A percentile compares a stretch with the other conserved stretches of the same genome.
Evolutionary conservation across 768 basidiomycete genomes (phyloP).

Genomic region (Collybiopsis confluens): DNA sequence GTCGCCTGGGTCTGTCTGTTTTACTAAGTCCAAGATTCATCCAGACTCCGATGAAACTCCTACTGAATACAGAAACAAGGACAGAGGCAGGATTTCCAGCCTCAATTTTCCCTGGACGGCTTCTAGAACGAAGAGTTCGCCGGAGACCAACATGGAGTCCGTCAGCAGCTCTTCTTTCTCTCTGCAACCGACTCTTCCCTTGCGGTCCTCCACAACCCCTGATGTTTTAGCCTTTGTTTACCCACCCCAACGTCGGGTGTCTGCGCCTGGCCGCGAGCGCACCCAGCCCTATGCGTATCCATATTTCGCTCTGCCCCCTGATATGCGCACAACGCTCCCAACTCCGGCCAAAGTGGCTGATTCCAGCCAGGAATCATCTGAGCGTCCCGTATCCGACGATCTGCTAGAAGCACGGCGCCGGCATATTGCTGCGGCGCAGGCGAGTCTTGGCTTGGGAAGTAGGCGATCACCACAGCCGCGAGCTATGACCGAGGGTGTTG

Average conservation of each 20-base stretch:
- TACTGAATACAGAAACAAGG: background rate
- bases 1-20: background rate
- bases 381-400: background rate
- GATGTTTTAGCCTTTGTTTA: constrained; percentile 9
- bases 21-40: background rate
- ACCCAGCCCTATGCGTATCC: constrained; percentile 35
- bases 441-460: constrained; percentile 9
- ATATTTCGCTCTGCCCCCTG: constrained; percentile 26
- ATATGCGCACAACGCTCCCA: background rate
- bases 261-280: constrained; percentile 13
- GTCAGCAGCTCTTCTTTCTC: no score
- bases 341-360: background rate
- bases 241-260: constrained; percentile 11
- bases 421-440: constrained; percentile 6
- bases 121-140: background rate
- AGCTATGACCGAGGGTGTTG: constrained; percentile 1
- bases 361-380: background rate
- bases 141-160: background rate
- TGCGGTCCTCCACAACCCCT: background rate
- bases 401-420: background rate
- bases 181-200: background rate
- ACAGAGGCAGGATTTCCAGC: constrained; percentile 11
- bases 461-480: background rate
- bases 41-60: background rate
- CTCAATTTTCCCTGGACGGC: constrained; percentile 12